These are phyloP conservation scores for Phytophthora sp. DNA, from an alignment of 352 stramenopile genomes.

Conservation along the genomic window DNA sequence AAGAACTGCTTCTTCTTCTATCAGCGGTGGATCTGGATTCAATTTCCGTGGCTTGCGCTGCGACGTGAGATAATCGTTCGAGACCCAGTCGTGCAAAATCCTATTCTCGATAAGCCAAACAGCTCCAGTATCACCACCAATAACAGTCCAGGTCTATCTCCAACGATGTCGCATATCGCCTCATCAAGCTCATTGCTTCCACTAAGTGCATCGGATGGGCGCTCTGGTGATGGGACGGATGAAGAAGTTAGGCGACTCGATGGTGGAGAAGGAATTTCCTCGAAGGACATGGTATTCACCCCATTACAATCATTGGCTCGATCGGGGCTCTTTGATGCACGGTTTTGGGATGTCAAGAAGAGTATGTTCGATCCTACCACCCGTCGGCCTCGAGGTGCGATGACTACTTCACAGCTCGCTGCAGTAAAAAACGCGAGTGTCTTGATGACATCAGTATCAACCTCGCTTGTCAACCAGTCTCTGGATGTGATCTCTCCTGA, in stretches of 20 bases:
- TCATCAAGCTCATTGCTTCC: slow-evolving; percentile 22
- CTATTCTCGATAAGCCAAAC: slow-evolving; percentile 39
- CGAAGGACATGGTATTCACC: background rate
- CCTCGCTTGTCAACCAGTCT: slow-evolving; percentile 40
- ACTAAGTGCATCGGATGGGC: slow-evolving; percentile 16
- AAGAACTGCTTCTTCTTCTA: slow-evolving; percentile 90
- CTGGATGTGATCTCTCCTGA: slow-evolving; percentile 70
- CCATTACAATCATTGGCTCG: slow-evolving; percentile 14
- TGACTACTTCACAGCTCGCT: slow-evolving; percentile 53
- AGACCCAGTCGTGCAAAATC: slow-evolving; percentile 49
- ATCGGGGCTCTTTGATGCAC: slow-evolving; percentile 53
- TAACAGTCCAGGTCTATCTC: background rate
- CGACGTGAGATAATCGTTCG: slow-evolving; percentile 65
- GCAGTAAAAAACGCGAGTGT: slow-evolving; percentile 58
- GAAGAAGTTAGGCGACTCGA: slow-evolving; percentile 31
- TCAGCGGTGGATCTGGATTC: slow-evolving; percentile 93
- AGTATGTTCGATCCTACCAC: slow-evolving; percentile 60
- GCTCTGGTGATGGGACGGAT: slow-evolving; percentile 20
- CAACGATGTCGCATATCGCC: slow-evolving; percentile 3
- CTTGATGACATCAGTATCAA: slow-evolving; percentile 30
- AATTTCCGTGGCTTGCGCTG: slow-evolving; percentile 93
- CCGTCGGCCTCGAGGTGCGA: slow-evolving; percentile 42
- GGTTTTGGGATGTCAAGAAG: slow-evolving; percentile 77
- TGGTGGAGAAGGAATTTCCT: background rate
- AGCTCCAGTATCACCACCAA: background rate